Evolutionary conservation across 805 yeast species (phyloP).

Genomic region (Metschnikowia rubicola): DNA sequence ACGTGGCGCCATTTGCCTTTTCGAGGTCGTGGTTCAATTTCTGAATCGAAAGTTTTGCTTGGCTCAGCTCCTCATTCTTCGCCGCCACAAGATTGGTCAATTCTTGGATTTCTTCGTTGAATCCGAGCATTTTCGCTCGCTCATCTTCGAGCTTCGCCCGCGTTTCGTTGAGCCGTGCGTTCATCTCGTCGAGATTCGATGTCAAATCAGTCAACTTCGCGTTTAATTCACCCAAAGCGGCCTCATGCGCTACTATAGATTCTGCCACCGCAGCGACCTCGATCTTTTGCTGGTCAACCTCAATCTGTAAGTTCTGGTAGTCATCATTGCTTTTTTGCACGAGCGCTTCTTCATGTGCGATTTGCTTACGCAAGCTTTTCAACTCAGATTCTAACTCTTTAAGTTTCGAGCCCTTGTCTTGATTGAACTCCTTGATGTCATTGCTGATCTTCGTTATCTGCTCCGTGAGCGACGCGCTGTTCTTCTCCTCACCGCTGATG

Average conservation of each 20-base stretch:
- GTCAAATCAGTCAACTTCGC: slow-evolving; percentile 13
- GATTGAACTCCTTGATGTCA: slow-evolving; percentile 79
- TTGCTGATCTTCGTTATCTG: slow-evolving; percentile 57
- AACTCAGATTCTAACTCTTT: slow-evolving; percentile 59
- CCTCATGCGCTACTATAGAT: slow-evolving; percentile 34
- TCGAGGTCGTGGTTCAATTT: slow-evolving; percentile 54
- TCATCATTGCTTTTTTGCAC: slow-evolving; percentile 47
- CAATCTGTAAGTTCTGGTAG: slow-evolving; percentile 65
- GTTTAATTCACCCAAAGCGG: slow-evolving; percentile 29
- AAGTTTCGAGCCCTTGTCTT: slow-evolving; percentile 77
- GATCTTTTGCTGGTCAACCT: slow-evolving; percentile 59
- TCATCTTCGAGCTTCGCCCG: slow-evolving; percentile 47
- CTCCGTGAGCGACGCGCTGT: slow-evolving; percentile 27
- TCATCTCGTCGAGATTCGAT: slow-evolving; percentile 24
- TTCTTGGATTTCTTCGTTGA: slow-evolving; percentile 74
- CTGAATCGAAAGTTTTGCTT: slow-evolving; percentile 50
- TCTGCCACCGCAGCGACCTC: slow-evolving; percentile 52
- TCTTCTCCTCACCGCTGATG: slow-evolving; percentile 33
- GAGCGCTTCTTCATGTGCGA: slow-evolving; percentile 38
- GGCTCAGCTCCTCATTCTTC: slow-evolving; percentile 44
- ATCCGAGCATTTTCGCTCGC: slow-evolving; percentile 56
- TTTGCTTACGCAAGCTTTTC: slow-evolving; percentile 23
- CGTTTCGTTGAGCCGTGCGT: slow-evolving; percentile 17
- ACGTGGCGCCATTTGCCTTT: slow-evolving; percentile 39
- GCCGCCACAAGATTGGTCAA: slow-evolving; percentile 44